phyloP scores from a whole-genome alignment of 768 basidiomycete species.

The Nevesoporus exiguus region DNA sequence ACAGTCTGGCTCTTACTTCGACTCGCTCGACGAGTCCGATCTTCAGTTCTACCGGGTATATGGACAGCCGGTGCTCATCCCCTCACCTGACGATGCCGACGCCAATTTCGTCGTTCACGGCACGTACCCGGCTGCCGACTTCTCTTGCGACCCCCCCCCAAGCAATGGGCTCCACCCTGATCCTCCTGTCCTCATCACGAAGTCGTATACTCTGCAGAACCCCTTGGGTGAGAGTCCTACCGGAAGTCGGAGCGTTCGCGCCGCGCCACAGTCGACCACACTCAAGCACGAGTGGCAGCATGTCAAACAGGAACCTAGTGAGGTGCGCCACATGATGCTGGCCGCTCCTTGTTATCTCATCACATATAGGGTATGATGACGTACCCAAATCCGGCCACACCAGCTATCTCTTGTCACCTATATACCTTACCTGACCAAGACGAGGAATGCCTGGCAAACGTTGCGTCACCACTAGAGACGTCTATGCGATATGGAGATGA shows the following conservation, averaged over 20 bases:
- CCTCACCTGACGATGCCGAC: constrained; percentile 20
- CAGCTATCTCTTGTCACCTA: constrained; percentile 7
- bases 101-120: constrained; percentile 15
- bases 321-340: constrained; percentile 17
- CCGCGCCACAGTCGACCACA: background rate
- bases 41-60: constrained; percentile 32
- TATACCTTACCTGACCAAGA: constrained; percentile 21
- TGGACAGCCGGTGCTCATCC: constrained; percentile 33
- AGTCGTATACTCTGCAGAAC: constrained; percentile 29
- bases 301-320: constrained; percentile 25
- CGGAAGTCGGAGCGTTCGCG: background rate
- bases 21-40: constrained; percentile 31
- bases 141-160: background rate
- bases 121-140: constrained; percentile 1
- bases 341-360: constrained; percentile 4
- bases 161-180: constrained; percentile 5
- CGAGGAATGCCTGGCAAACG: background rate
- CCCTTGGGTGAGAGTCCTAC: constrained; percentile 22
- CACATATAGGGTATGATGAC: constrained; percentile 4
- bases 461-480: background rate
- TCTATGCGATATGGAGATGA: constrained; percentile 13
- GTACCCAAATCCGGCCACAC: constrained; percentile 14
- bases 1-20: constrained; percentile 32
- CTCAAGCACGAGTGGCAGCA: constrained; percentile 18
- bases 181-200: constrained; percentile 13